phyloP scores from a whole-genome alignment of 2,329 filamentous ascomycete species.

The Penicillium aurantiogriseum region DNA sequence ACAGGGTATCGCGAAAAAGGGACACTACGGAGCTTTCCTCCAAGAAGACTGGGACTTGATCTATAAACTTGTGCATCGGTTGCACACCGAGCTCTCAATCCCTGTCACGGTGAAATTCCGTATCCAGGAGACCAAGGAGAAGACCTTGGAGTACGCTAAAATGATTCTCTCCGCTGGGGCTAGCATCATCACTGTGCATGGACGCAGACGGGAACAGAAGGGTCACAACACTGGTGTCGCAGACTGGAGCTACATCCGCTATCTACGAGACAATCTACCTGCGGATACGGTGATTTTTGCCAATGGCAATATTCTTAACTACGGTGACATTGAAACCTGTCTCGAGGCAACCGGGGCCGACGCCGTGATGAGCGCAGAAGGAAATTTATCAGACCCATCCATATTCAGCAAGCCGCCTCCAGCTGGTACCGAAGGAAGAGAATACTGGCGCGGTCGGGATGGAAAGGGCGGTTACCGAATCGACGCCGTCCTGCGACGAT shows the following conservation, averaged over 20 bases:
- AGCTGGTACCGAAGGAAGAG: constrained; percentile 64
- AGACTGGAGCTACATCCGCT: constrained; percentile 84
- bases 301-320: constrained; percentile 88
- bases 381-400: constrained; percentile 85
- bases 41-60: constrained; percentile 90
- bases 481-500: constrained; percentile 82
- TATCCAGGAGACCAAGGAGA: constrained; percentile 80
- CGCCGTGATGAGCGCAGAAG: constrained; percentile 93
- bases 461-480: constrained; percentile 83
- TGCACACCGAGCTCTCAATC: constrained; percentile 74
- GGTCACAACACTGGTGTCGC: constrained; percentile 91
- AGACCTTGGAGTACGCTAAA: constrained; percentile 82
- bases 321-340: constrained; percentile 73
- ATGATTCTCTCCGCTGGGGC: constrained; percentile 85
- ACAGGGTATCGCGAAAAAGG: constrained; percentile 87
- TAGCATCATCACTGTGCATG: constrained; percentile 91
- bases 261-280: constrained; percentile 78
- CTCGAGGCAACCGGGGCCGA: constrained; percentile 83
- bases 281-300: constrained; percentile 90
- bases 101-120: constrained; percentile 95
- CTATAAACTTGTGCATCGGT: constrained; percentile 74
- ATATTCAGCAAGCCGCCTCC: constrained; percentile 73
- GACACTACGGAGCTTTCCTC: constrained; percentile 89
- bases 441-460: constrained; percentile 81
- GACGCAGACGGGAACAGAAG: constrained; percentile 85